Percentiles rank a stretch among this genome's conserved stretches.
phyloP scores from a whole-genome alignment of 2,329 filamentous ascomycete genomes.

The Aspergillus carbonarius region DNA sequence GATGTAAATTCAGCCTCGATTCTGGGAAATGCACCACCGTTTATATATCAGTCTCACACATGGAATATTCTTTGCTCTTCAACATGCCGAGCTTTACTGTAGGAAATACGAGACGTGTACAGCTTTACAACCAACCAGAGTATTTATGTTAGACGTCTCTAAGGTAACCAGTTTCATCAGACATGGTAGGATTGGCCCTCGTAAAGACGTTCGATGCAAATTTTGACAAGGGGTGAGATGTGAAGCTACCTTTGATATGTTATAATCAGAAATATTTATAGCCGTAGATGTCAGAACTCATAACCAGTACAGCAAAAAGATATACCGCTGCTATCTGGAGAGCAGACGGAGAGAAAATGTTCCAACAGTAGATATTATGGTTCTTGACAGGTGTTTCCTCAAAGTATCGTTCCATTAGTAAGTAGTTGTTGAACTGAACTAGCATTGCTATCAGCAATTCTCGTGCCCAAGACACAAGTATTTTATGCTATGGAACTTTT shows the following conservation, averaged over 20 bases:
- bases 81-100: background rate
- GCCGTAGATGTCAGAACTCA: no score
- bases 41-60: background rate
- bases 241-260: background rate
- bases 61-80: background rate
- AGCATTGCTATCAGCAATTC: background rate
- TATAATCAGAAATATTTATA: background rate
- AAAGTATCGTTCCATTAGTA: background rate
- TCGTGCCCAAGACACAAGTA: background rate
- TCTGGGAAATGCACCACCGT: background rate
- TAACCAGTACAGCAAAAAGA: no score
- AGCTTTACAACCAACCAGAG: background rate
- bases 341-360: no score
- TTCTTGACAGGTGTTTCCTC: background rate
- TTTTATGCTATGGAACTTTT: background rate
- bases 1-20: background rate
- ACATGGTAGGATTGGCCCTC: background rate
- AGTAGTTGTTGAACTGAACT: background rate
- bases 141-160: background rate
- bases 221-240: background rate
- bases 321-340: no score
- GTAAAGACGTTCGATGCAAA: background rate
- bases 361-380: no score
- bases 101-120: background rate
- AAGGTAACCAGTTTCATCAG: background rate